Evolutionary conservation across 495 filamentous ascomycete genomes (phyloP).

Genomic region (Apiosordaria backusii): DNA sequence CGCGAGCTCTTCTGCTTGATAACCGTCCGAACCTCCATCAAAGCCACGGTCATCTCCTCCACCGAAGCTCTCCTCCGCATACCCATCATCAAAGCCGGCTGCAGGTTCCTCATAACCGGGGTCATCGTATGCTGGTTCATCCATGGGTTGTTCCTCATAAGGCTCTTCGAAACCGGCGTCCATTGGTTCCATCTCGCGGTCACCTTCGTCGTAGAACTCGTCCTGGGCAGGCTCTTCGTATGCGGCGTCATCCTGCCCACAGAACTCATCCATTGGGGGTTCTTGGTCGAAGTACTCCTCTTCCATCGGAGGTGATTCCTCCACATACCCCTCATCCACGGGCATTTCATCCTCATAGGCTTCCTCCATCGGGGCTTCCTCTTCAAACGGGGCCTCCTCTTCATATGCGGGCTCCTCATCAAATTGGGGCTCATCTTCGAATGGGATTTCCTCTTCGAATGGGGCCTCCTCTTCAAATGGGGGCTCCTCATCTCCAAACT

Average conservation of each 20-base stretch:
- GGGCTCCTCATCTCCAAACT: background rate
- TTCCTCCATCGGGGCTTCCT: background rate
- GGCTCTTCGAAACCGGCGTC: background rate
- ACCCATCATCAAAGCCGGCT: too few species aligned
- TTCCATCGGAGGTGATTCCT: background rate
- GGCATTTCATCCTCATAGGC: too few species aligned
- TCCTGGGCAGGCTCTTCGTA: too few species aligned
- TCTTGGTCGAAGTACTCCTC: background rate
- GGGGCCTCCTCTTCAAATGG: background rate
- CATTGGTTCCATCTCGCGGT: background rate
- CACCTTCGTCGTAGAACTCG: background rate
- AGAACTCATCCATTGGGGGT: background rate
- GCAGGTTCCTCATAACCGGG: background rate
- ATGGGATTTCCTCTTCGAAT: background rate
- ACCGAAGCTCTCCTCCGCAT: background rate
- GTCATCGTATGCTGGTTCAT: too few species aligned
- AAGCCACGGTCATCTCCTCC: slow-evolving; percentile 10
- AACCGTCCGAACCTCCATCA: background rate
- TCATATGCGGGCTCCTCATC: background rate
- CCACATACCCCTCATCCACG: background rate
- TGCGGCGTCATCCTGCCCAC: too few species aligned
- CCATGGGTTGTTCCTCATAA: background rate
- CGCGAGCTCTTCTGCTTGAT: background rate
- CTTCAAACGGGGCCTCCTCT: background rate
- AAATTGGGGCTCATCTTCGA: background rate